Evolutionary conservation across 306 rosid species (phyloP).

Genomic region (Vigna radiata): DNA sequence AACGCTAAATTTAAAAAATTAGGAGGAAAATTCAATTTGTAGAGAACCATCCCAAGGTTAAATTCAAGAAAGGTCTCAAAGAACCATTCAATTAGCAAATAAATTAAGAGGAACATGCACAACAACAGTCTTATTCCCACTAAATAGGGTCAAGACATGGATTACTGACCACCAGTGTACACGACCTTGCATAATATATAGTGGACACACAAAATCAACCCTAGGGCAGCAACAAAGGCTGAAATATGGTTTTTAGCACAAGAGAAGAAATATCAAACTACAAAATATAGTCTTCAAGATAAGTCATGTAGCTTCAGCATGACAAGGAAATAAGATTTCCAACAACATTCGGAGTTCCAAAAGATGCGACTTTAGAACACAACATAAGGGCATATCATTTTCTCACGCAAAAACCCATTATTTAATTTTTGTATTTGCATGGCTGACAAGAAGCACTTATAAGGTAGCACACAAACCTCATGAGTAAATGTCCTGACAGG

Average conservation of each 20-base stretch:
- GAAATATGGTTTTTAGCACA: neutral
- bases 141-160: neutral
- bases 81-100: neutral
- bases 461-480: constrained; percentile 65
- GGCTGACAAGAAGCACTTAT: constrained; percentile 29
- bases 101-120: neutral
- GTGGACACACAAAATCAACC: neutral
- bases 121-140: neutral
- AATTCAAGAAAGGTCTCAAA: neutral
- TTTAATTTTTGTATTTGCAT: constrained; percentile 9
- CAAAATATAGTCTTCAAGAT: neutral
- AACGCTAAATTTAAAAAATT: neutral
- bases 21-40: neutral
- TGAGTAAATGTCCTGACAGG: constrained; percentile 99
- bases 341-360: neutral
- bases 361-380: constrained; percentile 15
- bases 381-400: constrained; percentile 6
- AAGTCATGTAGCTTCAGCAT: neutral
- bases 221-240: neutral
- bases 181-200: neutral
- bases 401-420: neutral
- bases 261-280: neutral
- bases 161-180: constrained; percentile 1
- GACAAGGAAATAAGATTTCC: neutral
- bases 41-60: neutral